Evolutionary conservation across 352 stramenopile species (phyloP), one percentile per base, ranked within the genome.

Genomic region (Phytophthora hibernalis): DNA sequence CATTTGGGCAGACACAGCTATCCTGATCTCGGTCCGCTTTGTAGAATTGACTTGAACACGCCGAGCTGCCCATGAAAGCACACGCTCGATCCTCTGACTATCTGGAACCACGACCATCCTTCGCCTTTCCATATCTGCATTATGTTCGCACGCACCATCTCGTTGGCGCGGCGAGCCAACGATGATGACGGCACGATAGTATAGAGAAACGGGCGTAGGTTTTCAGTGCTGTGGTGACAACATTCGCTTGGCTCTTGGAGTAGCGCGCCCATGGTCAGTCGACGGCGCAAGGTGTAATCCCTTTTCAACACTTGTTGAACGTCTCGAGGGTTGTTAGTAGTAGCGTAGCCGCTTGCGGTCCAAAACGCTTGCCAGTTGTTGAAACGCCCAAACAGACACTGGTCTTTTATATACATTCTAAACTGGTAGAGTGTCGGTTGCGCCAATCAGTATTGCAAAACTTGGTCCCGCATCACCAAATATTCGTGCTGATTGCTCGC

Each of bases 281-380:
- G 37, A 7, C 44, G 33, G 2, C 44, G 35, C 20, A 67, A n/a
- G 1, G 68, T 69, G 40, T 77, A 65, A 6, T 64, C 63, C 16
- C 47, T 47, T 77, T n/a, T 77, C 12, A 74, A 45, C 0, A 67
- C 24, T 48, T 56, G 47, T 74, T 74, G 21, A 74, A 74, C 21
- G 61, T 54, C 44, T 77, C 64, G 13, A 62, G 35, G 7, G 69
- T 44, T 74, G 16, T 67, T 74, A 0, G 70, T 74, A 18, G 64
- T 69, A 1, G 70, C 56, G 28, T 54, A 74, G 6, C 60, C 54
- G 5, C n/a, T 42, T 3, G 26, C 20, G 0, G 61, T 68, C 13
- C 21, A 49, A 30, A 58, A 68, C n/a, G 20, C 44, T 40, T 76
- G 61, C 61, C 68, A 72, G 3, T 26, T 48, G 15, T 21, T 37